phyloP scores from a whole-genome alignment of 306 rosid genomes.

The Geum urbanum region DNA sequence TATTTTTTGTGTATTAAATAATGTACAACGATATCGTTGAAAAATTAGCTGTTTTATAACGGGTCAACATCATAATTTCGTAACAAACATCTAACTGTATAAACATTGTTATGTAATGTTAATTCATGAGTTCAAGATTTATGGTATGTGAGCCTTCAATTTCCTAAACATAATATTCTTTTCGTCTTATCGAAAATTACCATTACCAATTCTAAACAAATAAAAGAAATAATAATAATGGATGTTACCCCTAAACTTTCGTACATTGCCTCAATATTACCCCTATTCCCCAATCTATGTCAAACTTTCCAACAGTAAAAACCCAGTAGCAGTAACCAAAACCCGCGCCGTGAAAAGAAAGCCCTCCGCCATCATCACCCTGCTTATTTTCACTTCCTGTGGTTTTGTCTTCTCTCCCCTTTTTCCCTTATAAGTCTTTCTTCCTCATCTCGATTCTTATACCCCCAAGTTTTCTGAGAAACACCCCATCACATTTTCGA shows the following conservation, averaged over 20 bases:
- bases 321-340: not conserved
- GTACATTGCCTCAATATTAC: not conserved
- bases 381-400: not conserved
- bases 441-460: not conserved
- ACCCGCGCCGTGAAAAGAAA: not conserved
- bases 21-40: too few species aligned
- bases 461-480: not conserved
- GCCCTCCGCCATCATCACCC: not conserved
- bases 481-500: not conserved
- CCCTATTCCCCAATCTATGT: not conserved
- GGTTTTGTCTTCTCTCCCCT: not conserved
- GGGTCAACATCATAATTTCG: too few species aligned
- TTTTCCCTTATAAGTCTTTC: not conserved
- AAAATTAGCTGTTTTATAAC: too few species aligned
- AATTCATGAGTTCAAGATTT: too few species aligned
- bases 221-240: not conserved
- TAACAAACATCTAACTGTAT: too few species aligned
- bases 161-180: too few species aligned
- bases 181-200: too few species aligned
- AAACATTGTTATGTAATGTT: too few species aligned
- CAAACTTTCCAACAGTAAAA: not conserved
- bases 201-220: not conserved
- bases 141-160: too few species aligned
- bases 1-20: too few species aligned
- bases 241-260: not conserved